Conservation (phyloP, 106 monocot species). For the Allium fistulosum region DNA sequence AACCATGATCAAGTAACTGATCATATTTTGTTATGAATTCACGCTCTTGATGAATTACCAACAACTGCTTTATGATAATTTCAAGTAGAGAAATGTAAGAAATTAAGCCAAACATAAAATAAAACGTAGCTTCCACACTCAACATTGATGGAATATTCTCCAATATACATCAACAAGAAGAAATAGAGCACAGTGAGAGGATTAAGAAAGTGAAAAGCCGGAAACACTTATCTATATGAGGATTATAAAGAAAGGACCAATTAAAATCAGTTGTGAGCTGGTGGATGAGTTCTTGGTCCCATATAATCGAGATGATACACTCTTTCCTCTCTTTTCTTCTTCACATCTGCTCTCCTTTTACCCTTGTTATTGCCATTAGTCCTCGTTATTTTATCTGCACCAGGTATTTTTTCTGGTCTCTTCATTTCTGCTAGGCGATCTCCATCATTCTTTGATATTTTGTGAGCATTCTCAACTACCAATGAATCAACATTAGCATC, state of each 20-base stretch:
- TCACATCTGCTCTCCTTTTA: neutral
- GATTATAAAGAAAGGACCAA: neutral
- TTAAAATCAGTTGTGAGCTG: conserved; percentile 34
- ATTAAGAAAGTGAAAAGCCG: neutral
- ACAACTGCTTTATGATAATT: too few species aligned
- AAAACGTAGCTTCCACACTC: too few species aligned
- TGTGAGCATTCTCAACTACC: neutral
- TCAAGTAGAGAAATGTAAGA: too few species aligned
- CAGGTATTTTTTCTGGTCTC: neutral
- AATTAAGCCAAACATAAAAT: too few species aligned
- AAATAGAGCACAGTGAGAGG: too few species aligned
- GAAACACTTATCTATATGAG: neutral
- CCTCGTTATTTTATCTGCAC: neutral
- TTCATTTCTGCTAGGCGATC: neutral
- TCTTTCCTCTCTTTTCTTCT: conserved; percentile 2
- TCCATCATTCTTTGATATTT: neutral
- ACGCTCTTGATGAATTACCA: too few species aligned
- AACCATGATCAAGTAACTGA: too few species aligned
- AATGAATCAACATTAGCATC: neutral
- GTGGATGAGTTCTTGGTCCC: conserved; percentile 28
- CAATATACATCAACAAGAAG: too few species aligned
- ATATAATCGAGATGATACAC: conserved; percentile 23
- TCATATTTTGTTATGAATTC: too few species aligned
- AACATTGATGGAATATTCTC: too few species aligned
- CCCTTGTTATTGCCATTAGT: too few species aligned